Evolutionary conservation across 208 protist species (phyloP), one percentile per base, ranked within the genome.

Genomic region (Naegleria fowleri): DNA sequence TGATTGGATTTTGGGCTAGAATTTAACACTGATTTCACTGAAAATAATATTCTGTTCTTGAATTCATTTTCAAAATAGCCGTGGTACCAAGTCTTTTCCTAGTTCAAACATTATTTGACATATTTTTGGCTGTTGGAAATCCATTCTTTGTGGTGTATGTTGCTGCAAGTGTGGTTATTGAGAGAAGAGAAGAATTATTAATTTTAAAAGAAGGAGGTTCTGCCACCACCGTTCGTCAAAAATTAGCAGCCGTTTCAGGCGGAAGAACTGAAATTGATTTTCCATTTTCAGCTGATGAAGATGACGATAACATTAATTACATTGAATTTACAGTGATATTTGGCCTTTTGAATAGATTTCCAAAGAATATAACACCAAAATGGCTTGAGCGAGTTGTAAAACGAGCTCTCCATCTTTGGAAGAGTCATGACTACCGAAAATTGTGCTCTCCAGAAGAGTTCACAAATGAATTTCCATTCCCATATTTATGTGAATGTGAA

Each of bases 161-260:
- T 15, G 19, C 40, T 33, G 40, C 84, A 5, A 36, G n/a, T 40
- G 40, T 87, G 36, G 40, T 87, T 38, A 40, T 87, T 22, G 19
- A 48, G 51, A 51, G 84, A 52, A 87, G 40, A 36, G 25, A 87
- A 39, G 84, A 87, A 87, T 52, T 87, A 36, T 55, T 87, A 33
- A 36, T 36, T 33, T 33, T 79, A 79, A 79, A 33, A 36, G n/a
- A 79, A 36, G 67, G 67, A 79, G 29, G 29, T 36, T 43, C 36
- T 22, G 36, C 7, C 15, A 5, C 11, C 51, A 87, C 40, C 5
- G 39, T n/a, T 15, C 4, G 39, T 19, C 40, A 87, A 87, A 38
- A 41, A 2, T 55, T 87, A 33, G 13, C 16, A 36, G 16, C 29
- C 19, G 29, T 13, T 0, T 36, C 16, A 36, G 67, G 67, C 29